A percentile compares a stretch with the other conserved stretches of the same genome.
Conservation (phyloP, 805 yeast species). For the Candida nemodendra region DNA sequence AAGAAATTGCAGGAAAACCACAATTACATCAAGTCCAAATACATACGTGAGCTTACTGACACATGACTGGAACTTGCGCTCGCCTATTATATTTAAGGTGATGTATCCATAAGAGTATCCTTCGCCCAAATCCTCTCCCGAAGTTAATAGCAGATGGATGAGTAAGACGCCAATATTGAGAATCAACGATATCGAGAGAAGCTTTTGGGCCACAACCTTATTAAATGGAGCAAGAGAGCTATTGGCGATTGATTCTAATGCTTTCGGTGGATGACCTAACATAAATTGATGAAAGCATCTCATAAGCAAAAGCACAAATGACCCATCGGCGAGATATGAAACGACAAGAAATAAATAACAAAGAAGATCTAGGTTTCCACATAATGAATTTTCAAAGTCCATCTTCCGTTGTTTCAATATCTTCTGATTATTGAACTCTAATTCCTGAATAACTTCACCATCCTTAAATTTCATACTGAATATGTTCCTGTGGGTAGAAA, state of each 20-base stretch:
- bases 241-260: slow-evolving; percentile 28
- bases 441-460: slow-evolving; percentile 31
- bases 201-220: slow-evolving; percentile 30
- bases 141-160: slow-evolving; percentile 36
- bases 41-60: slow-evolving; percentile 27
- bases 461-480: slow-evolving; percentile 17
- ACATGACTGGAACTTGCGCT: slow-evolving; percentile 26
- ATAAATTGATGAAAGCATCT: slow-evolving; percentile 39
- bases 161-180: slow-evolving; percentile 30
- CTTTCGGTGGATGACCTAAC: slow-evolving; percentile 39
- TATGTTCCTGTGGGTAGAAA: background rate
- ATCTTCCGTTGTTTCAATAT: slow-evolving; percentile 43
- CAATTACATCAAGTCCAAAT: slow-evolving; percentile 31
- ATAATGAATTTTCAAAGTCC: slow-evolving; percentile 37
- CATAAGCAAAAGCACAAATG: slow-evolving; percentile 32
- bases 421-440: slow-evolving; percentile 39
- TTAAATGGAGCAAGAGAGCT: slow-evolving; percentile 19
- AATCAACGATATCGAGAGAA: slow-evolving; percentile 26
- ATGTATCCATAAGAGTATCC: slow-evolving; percentile 38
- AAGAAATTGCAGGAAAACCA: slow-evolving; percentile 32
- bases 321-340: slow-evolving; percentile 42
- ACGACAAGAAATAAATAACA: slow-evolving; percentile 39
- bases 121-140: slow-evolving; percentile 22
- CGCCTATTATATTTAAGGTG: slow-evolving; percentile 48
- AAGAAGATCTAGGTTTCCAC: slow-evolving; percentile 33